Conservation (phyloP, 306 rosid species). For the Citrullus mucosospermus region DNA sequence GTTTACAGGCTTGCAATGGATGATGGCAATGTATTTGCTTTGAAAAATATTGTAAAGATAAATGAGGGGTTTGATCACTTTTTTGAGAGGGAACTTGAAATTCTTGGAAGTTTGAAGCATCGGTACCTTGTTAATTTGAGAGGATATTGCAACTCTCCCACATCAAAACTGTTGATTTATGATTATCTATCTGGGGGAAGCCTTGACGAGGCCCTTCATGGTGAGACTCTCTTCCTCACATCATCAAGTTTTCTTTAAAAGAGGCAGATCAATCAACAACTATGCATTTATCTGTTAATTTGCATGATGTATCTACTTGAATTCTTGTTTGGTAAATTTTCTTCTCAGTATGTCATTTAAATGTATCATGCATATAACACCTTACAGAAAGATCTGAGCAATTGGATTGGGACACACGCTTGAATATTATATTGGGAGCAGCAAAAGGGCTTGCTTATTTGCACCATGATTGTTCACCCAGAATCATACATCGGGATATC, state of each 20-base stretch:
- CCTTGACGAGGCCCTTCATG: constrained; percentile 96
- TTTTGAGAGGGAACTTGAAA: constrained; percentile 96
- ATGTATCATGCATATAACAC: neutral
- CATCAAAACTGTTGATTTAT: constrained; percentile 85
- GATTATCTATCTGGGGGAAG: constrained; percentile 91
- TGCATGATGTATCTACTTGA: neutral
- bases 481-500: constrained; percentile 94
- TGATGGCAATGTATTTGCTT: constrained; percentile 86
- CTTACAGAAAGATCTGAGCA: constrained; percentile 73
- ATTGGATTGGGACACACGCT: constrained; percentile 94
- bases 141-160: constrained; percentile 96
- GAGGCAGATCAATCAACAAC: neutral
- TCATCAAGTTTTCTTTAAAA: neutral
- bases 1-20: constrained; percentile 98
- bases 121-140: constrained; percentile 89
- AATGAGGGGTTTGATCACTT: constrained; percentile 92
- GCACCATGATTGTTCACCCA: constrained; percentile 97
- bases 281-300: neutral
- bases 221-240: constrained; percentile 26
- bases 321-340: neutral
- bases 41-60: constrained; percentile 78
- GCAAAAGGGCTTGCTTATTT: constrained; percentile 97
- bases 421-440: constrained; percentile 92
- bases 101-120: constrained; percentile 96
- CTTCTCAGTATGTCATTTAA: neutral